Percentiles rank a stretch among this genome's conserved stretches.
Conservation (phyloP, 23 red algal species). For the Gracilaria gracilis region DNA sequence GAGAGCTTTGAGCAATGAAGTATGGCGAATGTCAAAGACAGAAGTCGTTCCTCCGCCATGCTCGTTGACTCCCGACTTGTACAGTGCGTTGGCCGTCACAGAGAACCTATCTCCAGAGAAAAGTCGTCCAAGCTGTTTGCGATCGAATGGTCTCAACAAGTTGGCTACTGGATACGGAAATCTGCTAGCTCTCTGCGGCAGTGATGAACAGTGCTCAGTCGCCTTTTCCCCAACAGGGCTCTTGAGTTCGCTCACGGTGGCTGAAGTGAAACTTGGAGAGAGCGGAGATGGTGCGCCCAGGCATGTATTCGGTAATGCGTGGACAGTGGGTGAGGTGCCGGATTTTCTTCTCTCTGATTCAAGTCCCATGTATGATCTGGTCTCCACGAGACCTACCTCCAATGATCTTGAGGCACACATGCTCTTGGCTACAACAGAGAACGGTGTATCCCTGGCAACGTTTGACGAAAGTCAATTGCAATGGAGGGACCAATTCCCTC, state of each 20-base stretch:
- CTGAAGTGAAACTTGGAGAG: background rate
- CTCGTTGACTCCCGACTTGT: background rate
- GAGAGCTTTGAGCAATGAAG: background rate
- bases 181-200: background rate
- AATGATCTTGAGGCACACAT: background rate
- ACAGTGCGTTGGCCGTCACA: background rate
- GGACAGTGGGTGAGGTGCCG: background rate
- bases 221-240: conserved; percentile 16
- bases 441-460: conserved; percentile 1
- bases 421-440: background rate
- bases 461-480: background rate
- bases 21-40: background rate
- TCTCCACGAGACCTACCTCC: background rate
- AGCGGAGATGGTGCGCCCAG: background rate
- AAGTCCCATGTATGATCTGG: background rate
- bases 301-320: background rate
- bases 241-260: conserved; percentile 11
- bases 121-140: background rate
- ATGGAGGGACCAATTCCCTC: conserved; percentile 19
- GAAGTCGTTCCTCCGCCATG: conserved; percentile 16
- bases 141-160: background rate
- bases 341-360: conserved; percentile 16
- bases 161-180: background rate
- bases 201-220: background rate
- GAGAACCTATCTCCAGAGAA: background rate